phyloP scores from a whole-genome alignment of 106 monocot genomes.

The Vanilla planifolia region DNA sequence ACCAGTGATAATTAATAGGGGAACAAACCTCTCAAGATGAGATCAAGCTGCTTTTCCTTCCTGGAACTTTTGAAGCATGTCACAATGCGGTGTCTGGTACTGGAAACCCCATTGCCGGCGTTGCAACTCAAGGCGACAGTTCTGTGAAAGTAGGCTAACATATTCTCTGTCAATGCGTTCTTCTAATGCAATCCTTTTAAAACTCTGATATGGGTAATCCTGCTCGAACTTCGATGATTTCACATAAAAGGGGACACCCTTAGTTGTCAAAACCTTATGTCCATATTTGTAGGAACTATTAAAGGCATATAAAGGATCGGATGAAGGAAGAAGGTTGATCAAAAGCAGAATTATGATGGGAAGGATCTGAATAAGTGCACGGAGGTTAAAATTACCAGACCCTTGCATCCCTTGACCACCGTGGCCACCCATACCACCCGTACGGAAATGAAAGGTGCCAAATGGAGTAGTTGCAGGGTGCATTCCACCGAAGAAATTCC shows the following conservation, averaged over 20 bases:
- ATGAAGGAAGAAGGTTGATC: constrained; percentile 73
- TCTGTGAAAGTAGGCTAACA: constrained; percentile 54
- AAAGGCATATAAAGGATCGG: constrained; percentile 59
- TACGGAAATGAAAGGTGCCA: constrained; percentile 64
- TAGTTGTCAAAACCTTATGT: constrained; percentile 61
- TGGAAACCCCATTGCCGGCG: constrained; percentile 64
- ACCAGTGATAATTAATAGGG: background rate
- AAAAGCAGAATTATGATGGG: constrained; percentile 69
- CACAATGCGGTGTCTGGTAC: constrained; percentile 63
- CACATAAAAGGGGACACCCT: constrained; percentile 72
- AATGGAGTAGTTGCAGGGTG: constrained; percentile 41
- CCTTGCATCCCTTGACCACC: constrained; percentile 31
- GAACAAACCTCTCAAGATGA: background rate
- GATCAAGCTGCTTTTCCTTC: constrained; percentile 8
- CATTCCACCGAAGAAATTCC: constrained; percentile 75
- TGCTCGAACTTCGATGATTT: constrained; percentile 68
- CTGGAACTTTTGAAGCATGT: constrained; percentile 77
- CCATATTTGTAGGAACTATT: constrained; percentile 47
- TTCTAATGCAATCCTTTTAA: constrained; percentile 48
- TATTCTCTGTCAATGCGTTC: constrained; percentile 79
- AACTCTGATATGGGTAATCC: constrained; percentile 66
- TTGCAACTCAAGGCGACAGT: constrained; percentile 78
- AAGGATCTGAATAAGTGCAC: constrained; percentile 66
- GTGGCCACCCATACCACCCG: constrained; percentile 50
- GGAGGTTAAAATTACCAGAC: constrained; percentile 28